Percentiles rank a stretch among this genome's conserved stretches.
phyloP scores from a whole-genome alignment of 176 grass and related monocot species.

The Calamus simplicifolius region DNA sequence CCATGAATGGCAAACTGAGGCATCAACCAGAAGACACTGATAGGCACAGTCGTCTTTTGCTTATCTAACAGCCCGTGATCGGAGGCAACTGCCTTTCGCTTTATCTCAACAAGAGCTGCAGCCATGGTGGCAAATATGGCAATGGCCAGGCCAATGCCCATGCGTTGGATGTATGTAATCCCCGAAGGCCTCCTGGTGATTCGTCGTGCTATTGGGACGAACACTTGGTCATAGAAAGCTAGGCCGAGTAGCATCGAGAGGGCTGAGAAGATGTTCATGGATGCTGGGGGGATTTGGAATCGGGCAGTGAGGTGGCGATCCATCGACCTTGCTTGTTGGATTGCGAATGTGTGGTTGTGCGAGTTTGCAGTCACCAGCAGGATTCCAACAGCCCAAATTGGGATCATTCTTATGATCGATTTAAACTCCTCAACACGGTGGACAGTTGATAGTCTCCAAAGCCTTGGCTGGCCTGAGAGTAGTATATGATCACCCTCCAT shows the following conservation, averaged over 20 bases:
- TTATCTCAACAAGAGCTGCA: slow-evolving; percentile 57
- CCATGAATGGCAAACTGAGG: slow-evolving; percentile 84
- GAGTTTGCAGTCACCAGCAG: slow-evolving; percentile 50
- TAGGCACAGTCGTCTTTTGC: slow-evolving; percentile 27
- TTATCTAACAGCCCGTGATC: slow-evolving; percentile 40
- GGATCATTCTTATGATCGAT: slow-evolving; percentile 69
- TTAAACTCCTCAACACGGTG: slow-evolving; percentile 88
- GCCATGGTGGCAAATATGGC: slow-evolving; percentile 39
- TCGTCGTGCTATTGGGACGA: slow-evolving; percentile 39
- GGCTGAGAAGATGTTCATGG: slow-evolving; percentile 50
- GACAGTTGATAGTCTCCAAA: slow-evolving; percentile 67
- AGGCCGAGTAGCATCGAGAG: slow-evolving; percentile 42
- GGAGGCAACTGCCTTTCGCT: slow-evolving; percentile 36
- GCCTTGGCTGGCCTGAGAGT: slow-evolving; percentile 40
- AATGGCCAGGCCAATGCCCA: slow-evolving; percentile 59
- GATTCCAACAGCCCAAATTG: slow-evolving; percentile 68
- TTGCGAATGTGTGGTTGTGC: slow-evolving; percentile 59
- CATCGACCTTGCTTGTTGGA: slow-evolving; percentile 68
- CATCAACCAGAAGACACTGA: slow-evolving; percentile 81
- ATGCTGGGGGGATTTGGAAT: slow-evolving; percentile 64
- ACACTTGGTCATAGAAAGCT: slow-evolving; percentile 58
- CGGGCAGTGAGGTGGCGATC: slow-evolving; percentile 46
- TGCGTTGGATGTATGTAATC: slow-evolving; percentile 73
- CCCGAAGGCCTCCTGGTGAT: slow-evolving; percentile 43
- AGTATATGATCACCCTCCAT: slow-evolving; percentile 38